Evolutionary conservation across 306 rosid genomes (phyloP).

Genomic region (Lupinus albus): DNA sequence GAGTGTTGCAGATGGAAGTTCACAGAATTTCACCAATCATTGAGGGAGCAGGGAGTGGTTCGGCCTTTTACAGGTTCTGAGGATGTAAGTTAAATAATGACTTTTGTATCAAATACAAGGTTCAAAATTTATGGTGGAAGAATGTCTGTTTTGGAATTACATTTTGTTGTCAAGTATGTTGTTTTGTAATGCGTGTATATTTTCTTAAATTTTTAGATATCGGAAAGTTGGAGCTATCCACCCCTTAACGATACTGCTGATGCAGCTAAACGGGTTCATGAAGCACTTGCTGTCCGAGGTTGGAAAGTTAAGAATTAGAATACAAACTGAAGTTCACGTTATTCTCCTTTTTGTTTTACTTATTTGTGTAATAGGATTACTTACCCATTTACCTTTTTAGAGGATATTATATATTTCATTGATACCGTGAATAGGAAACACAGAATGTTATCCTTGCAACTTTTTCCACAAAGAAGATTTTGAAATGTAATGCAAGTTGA

Average conservation of each 20-base stretch:
- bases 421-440: constrained; percentile 38
- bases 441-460: background rate
- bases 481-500: constrained; percentile 16
- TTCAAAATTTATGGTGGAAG: background rate
- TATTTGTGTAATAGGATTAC: background rate
- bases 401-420: constrained; percentile 26
- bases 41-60: constrained; percentile 73
- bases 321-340: constrained; percentile 18
- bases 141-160: no score
- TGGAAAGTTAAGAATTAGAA: constrained; percentile 78
- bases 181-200: constrained; percentile 11
- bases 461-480: constrained; percentile 35
- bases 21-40: constrained; percentile 73
- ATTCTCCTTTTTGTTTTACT: constrained; percentile 12
- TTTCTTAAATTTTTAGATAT: constrained; percentile 59
- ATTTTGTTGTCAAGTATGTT: constrained; percentile 12
- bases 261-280: constrained; percentile 75
- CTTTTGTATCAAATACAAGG: constrained; percentile 7
- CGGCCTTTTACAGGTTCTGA: constrained; percentile 92
- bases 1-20: constrained; percentile 91
- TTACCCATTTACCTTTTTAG: constrained; percentile 29
- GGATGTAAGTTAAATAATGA: constrained; percentile 63
- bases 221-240: constrained; percentile 98
- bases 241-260: constrained; percentile 85
- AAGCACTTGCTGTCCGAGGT: constrained; percentile 80